Base-by-base conservation (phyloP, 495 filamentous ascomycete species). In the Pseudomonodictys pantanalensis region DNA sequence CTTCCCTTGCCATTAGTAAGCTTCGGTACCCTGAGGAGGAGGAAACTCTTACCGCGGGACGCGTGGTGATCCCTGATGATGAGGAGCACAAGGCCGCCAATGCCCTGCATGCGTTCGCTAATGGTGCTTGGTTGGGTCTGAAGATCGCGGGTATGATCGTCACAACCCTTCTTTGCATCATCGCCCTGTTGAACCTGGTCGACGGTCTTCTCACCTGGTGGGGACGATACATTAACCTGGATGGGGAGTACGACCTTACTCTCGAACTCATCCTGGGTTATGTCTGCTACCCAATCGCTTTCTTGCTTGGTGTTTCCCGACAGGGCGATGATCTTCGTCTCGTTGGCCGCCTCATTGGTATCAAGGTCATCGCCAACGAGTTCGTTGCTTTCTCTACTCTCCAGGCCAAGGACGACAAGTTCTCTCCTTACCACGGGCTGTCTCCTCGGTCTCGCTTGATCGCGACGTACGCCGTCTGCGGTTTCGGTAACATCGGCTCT, bases 141-240 rank as follows among this genome's bases (percentile, higher is more conserved):
- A 68, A 68, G 60, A 92, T 95, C 56, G 90, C 83, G 2, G 89
- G 87, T 42, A 95, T 91, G 85, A 95, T 95, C 50, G 58, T 86
- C 12, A 79, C 87, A 29, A 87, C 83, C 2, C 76, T 95, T 6
- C 81, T 96, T 11, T 95, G 90, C 69, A 91, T 96, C 65, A 86
- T 96, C 62, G 88, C 88, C 3, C 80, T 95, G 28, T 76, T 96
- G 30, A 85, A 76, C 12, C 80, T 96, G 3, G 72, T 83, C 48
- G 85, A 96, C 64, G 90, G 86, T 17, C 78, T 95, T 3, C 80
- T 96, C 38, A 86, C 82, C 28, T 96, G 91, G 91, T 96, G 90
- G 89, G 91, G 91, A 56, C 77, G 76, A 12, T 96, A 93, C 70
- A 76, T 91, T 63, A 87, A 86, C 72, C 86, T 93, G 68, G 75